Percentiles rank a stretch among this genome's conserved stretches.
These are phyloP conservation scores for Candida anglica DNA, from an alignment of 805 yeast species.

Conservation along the genomic window DNA sequence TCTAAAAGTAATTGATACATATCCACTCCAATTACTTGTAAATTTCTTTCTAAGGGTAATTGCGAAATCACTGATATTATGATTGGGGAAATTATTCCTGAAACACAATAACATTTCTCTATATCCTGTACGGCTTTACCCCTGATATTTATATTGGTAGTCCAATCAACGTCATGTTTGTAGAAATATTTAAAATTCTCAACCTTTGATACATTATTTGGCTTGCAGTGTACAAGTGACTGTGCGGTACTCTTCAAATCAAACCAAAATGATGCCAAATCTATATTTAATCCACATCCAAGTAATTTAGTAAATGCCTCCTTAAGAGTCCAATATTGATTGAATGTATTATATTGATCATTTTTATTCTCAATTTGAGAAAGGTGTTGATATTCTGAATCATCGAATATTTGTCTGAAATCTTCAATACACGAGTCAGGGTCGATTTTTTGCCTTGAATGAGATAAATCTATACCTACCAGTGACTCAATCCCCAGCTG, in stretches of 20 bases:
- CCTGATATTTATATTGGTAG: neutral
- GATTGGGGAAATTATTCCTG: neutral
- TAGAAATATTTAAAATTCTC: neutral
- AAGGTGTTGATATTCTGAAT: constrained; percentile 30
- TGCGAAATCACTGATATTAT: constrained; percentile 1
- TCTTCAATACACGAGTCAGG: constrained; percentile 24
- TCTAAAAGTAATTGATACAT: constrained; percentile 2
- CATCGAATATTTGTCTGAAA: constrained; percentile 41
- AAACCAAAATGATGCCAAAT: constrained; percentile 16
- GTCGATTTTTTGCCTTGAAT: constrained; percentile 24
- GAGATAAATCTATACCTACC: constrained; percentile 38
- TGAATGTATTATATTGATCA: constrained; percentile 32
- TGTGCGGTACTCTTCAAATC: neutral
- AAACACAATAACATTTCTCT: constrained; percentile 1
- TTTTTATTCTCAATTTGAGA: constrained; percentile 8
- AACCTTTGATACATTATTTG: neutral
- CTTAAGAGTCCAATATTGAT: constrained; percentile 74
- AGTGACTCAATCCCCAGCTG: constrained; percentile 17
- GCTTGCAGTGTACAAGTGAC: neutral
- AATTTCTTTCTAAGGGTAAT: constrained; percentile 1
- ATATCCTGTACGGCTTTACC: neutral
- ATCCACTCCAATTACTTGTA: constrained; percentile 3
- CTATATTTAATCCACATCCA: constrained; percentile 52
- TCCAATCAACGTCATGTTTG: neutral
- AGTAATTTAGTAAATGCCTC: constrained; percentile 68